phyloP scores from a whole-genome alignment of 1,284 basidiomycete species.

The Malassezia furfur region DNA sequence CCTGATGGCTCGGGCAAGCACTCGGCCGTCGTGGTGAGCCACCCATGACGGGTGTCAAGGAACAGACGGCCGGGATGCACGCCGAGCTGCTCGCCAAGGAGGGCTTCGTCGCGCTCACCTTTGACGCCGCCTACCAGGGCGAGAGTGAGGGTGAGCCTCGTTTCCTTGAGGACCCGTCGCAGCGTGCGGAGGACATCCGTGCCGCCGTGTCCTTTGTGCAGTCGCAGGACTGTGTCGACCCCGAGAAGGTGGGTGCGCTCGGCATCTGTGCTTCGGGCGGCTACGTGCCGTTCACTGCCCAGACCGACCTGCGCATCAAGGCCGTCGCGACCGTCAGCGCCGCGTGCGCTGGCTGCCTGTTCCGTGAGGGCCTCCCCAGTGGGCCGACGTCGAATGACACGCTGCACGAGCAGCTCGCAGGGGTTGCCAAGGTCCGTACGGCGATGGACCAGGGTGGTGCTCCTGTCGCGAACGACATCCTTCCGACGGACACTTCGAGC shows the following conservation, averaged over 20 bases:
- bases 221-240: not conserved
- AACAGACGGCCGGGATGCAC: not conserved
- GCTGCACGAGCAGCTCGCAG: not conserved
- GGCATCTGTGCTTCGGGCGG: slow-evolving; percentile 5
- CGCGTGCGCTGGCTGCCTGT: not conserved
- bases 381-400: not conserved
- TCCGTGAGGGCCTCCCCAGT: not conserved
- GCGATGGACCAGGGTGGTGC: not conserved
- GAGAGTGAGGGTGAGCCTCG: slow-evolving; percentile 2
- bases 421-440: not conserved
- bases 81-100: not conserved
- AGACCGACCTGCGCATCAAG: slow-evolving; percentile 1
- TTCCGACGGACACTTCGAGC: not conserved
- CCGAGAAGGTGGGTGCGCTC: not conserved
- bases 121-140: slow-evolving; percentile 4
- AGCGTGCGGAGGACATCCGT: not conserved
- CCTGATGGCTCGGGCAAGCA: not conserved
- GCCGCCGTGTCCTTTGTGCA: not conserved
- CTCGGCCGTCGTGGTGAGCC: not conserved
- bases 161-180: slow-evolving; percentile 1
- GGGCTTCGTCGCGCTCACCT: not conserved
- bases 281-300: not conserved
- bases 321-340: not conserved
- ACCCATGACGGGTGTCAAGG: slow-evolving; percentile 5
- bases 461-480: not conserved